Base-by-base conservation (phyloP, 2,329 filamentous ascomycete species). In the Fusarium nygamai region DNA sequence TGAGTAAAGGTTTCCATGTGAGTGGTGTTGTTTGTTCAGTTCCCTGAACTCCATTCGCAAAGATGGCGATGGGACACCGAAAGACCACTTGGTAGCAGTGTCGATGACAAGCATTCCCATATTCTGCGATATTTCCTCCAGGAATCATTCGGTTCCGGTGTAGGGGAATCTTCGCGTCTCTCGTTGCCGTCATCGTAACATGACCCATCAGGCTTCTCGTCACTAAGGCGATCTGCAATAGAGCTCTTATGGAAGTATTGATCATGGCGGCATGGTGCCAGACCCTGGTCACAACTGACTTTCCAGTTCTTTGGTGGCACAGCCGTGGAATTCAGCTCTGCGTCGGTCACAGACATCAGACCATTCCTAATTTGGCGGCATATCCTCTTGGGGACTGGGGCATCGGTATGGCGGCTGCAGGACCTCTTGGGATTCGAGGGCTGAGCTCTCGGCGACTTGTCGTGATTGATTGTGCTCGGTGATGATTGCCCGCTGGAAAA, bases 71-170 rank as follows among this genome's bases (percentile, higher is more conserved):
- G 3, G 8, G 14, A 17, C 19, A 31, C 22, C 9, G 4, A 17
- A 1, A n/a, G 16, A 16, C 22, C 16, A 19, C 7, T 13, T 4
- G 5, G 7, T 19, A 19, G 47, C 22, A 1, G 10, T 17, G 20
- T 9, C 7, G 1, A 8, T 50, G 2, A 8, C 20, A 12, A 17
- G 1, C 4, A n/a, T n/a, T 1, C 20, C 1, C 24, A 7, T 13
- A 5, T 13, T 46, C 3, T 20, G 6, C 1, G 24, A 46, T 27
- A 13, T 6, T n/a, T 31, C 3, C 5, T 12, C 27, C 5, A 17
- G 10, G 5, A 29, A 48, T 4, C 9, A 17, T 17, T 22, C 6
- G 3, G 6, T 22, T 16, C 9, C 4, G 10, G 5, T 11, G 4
- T 0, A 29, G 6, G 3, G 16, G 19, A 11, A 6, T 22, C 7